Evolutionary conservation across 2,329 filamentous ascomycete genomes (phyloP).

Genomic region (Penicillium italicum): DNA sequence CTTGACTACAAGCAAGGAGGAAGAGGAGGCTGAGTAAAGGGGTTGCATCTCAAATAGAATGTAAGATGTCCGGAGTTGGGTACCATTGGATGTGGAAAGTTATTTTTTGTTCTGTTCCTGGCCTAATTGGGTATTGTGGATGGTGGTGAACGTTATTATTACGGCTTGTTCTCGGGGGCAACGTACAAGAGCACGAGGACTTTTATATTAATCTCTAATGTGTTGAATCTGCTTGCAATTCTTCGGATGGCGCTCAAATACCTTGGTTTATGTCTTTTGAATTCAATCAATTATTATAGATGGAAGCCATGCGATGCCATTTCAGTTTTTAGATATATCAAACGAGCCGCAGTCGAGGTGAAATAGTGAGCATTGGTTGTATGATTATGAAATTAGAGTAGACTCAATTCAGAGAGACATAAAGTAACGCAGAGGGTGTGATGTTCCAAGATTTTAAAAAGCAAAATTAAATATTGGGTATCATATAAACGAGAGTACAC

Average conservation of each 20-base stretch:
- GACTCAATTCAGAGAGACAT: rapidly evolving
- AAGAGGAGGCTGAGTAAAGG: conserved; percentile 43
- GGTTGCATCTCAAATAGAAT: neutral
- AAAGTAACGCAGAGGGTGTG: no score
- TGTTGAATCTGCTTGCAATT: neutral
- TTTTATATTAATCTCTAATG: conserved; percentile 1
- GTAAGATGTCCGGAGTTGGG: neutral
- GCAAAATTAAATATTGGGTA: neutral
- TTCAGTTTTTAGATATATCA: neutral
- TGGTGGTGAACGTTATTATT: neutral
- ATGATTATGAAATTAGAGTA: neutral
- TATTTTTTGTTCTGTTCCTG: neutral
- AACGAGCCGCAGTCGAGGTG: no score
- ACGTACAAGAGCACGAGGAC: neutral
- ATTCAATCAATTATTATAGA: neutral
- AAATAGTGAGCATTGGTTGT: no score
- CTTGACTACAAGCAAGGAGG: conserved; percentile 43
- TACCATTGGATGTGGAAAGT: neutral
- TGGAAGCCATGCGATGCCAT: no score
- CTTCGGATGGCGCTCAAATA: neutral
- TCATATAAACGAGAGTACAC: neutral
- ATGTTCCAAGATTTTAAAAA: neutral
- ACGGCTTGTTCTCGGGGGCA: neutral
- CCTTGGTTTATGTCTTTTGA: neutral
- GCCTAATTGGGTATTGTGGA: neutral